Base-by-base conservation (phyloP, 1,284 basidiomycete genomes). In the Irpex rosettiformis region DNA sequence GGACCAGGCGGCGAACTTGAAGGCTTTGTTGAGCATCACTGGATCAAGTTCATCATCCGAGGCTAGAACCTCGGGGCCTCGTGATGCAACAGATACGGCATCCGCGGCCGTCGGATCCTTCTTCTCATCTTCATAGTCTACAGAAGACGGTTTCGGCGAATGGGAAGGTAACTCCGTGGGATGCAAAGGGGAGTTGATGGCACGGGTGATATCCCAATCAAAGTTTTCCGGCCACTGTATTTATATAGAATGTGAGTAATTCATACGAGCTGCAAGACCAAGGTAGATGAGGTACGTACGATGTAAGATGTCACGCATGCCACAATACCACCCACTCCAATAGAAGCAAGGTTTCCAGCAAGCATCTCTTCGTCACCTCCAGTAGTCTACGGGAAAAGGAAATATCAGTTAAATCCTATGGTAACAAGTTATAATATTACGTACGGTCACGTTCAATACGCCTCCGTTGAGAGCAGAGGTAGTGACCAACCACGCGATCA, bases 281-380 rank as follows among this genome's bases (percentile, higher is more conserved):
- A 37, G 33, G 6, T 37, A 16, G 43, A 22, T 45, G 55, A 27
- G 8, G 30, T 42, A 43, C 83, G 61, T 65, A 86, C 85, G 49
- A 91, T 73, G 48, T 84, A 71, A 0, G 91, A 91, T 45, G 81
- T 77, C 0, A 74, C 76, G 27, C 86, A 75, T 0, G 91, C 83
- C 64, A 97, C 77, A 59, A 97, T 86, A 1, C 81, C 90, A 5
- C 93, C 91, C 22, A 92, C 80, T 21, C 86, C 86, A 64, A 98
- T 92, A 0, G 93, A 88, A 1, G 91, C 89, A 11, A 96, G 75
- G 73, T 96, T 96, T 4, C 94, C 94, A 0, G 93, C 88, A 16
- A 96, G 79, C 88, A 91, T 91, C 67, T 89, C 86, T 52, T 86
- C 86, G 72, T 94, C 88, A 21, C 88, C 86, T 69, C 77, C 76